Conservation (phyloP, 257 asterid genomes). For the Datura wrightii region DNA sequence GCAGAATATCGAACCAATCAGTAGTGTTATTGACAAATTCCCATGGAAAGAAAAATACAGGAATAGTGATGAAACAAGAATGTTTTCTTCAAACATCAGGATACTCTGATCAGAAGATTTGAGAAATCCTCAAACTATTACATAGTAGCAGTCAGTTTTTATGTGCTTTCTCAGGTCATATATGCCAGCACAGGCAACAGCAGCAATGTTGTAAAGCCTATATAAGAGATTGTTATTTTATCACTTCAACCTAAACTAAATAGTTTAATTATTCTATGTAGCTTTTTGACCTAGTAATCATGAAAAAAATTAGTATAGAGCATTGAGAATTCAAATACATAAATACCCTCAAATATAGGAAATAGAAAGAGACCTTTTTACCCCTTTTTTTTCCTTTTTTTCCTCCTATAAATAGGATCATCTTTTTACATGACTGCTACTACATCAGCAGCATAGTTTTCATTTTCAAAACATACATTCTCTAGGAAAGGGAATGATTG, state of each 20-base stretch:
- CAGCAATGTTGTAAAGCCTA: background rate
- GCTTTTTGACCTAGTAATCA: background rate
- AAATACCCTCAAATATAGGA: background rate
- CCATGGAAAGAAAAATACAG: background rate
- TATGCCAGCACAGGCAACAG: background rate
- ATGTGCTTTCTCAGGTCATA: constrained; percentile 5
- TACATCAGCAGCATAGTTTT: background rate
- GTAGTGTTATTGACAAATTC: background rate
- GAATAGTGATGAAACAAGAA: background rate
- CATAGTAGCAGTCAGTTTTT: background rate
- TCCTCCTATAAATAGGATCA: background rate
- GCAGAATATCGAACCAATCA: constrained; percentile 22
- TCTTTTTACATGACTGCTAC: background rate
- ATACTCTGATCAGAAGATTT: background rate
- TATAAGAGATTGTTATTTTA: background rate
- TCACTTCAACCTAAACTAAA: background rate
- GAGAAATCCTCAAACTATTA: background rate
- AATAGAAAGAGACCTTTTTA: background rate
- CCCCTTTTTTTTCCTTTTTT: background rate
- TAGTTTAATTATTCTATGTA: background rate
- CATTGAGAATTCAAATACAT: background rate
- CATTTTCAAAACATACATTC: background rate
- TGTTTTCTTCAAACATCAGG: background rate
- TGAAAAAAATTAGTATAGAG: background rate
- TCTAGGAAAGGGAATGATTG: background rate